Percentiles rank a stretch among this genome's conserved stretches.
Conservation (phyloP, 768 basidiomycete species). For the Rhizopogon vesiculosus region DNA sequence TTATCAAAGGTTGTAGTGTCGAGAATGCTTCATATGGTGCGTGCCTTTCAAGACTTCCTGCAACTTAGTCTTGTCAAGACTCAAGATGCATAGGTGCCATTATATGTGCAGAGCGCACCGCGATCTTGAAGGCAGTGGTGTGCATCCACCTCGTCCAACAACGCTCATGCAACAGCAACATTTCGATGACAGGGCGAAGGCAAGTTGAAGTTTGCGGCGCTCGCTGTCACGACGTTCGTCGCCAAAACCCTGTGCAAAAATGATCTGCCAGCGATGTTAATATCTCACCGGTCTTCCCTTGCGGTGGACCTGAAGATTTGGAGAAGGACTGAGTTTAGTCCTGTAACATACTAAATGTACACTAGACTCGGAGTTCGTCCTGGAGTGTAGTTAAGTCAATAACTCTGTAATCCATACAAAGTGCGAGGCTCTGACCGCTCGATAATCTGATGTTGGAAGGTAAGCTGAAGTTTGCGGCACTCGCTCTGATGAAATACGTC, state of each 20-base stretch:
- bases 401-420: too few species aligned
- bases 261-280: slow-evolving; percentile 53
- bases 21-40: slow-evolving; percentile 95
- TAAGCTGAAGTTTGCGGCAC: slow-evolving; percentile 57
- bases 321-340: slow-evolving; percentile 22
- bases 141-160: slow-evolving; percentile 24
- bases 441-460: slow-evolving; percentile 41
- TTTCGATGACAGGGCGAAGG: slow-evolving; percentile 66
- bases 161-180: not conserved
- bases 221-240: slow-evolving; percentile 78
- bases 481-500: slow-evolving; percentile 75
- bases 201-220: slow-evolving; percentile 57
- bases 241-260: not conserved
- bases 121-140: slow-evolving; percentile 91
- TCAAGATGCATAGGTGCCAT: slow-evolving; percentile 54
- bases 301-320: slow-evolving; percentile 88
- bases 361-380: too few species aligned
- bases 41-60: slow-evolving; percentile 4
- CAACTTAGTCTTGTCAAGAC: not conserved
- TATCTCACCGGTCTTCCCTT: slow-evolving; percentile 65
- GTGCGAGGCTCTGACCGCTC: too few species aligned
- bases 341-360: too few species aligned
- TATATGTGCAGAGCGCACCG: slow-evolving; percentile 94
- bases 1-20: slow-evolving; percentile 86
- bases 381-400: too few species aligned